Evolutionary conservation across 345 rosid genomes (phyloP).

Genomic region (Linum tenue): DNA sequence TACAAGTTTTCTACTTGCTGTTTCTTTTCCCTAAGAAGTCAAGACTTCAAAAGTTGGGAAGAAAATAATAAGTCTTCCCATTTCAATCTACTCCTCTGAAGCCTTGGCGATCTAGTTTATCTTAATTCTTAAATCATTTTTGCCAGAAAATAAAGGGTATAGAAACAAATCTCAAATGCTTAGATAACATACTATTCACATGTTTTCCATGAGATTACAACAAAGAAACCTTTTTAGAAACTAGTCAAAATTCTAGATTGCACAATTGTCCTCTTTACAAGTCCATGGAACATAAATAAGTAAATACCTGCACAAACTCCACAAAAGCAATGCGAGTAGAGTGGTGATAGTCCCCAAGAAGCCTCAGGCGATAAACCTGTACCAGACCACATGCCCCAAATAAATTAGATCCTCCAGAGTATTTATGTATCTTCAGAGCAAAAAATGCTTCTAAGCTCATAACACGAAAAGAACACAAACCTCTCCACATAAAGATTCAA

Average conservation of each 20-base stretch:
- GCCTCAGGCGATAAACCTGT: conserved; percentile 71
- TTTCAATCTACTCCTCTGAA: too few relatives aligned
- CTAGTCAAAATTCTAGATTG: background rate
- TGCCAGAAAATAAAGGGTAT: too few relatives aligned
- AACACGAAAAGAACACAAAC: conserved; percentile 25
- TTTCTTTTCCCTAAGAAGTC: background rate
- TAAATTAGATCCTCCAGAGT: conserved; percentile 3
- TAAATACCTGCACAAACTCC: conserved; percentile 60
- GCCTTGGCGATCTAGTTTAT: too few relatives aligned
- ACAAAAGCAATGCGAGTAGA: conserved; percentile 83
- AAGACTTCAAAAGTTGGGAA: too few relatives aligned
- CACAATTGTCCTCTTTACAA: background rate
- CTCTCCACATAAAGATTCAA: conserved; percentile 70
- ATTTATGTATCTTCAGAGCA: background rate
- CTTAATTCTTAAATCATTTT: too few relatives aligned
- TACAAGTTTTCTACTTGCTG: too few relatives aligned
- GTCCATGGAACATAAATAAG: background rate
- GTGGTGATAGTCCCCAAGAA: conserved; percentile 74
- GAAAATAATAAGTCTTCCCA: too few relatives aligned
- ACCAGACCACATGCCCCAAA: conserved; percentile 10
- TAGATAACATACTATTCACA: too few relatives aligned
- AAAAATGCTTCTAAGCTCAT: conserved; percentile 7
- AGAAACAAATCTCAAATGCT: too few relatives aligned
- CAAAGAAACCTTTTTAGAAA: background rate
- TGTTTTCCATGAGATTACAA: too few relatives aligned